Evolutionary conservation across 345 rosid genomes (phyloP), one percentile per base, ranked within the genome.

Genomic region (Rhizophora apiculata): DNA sequence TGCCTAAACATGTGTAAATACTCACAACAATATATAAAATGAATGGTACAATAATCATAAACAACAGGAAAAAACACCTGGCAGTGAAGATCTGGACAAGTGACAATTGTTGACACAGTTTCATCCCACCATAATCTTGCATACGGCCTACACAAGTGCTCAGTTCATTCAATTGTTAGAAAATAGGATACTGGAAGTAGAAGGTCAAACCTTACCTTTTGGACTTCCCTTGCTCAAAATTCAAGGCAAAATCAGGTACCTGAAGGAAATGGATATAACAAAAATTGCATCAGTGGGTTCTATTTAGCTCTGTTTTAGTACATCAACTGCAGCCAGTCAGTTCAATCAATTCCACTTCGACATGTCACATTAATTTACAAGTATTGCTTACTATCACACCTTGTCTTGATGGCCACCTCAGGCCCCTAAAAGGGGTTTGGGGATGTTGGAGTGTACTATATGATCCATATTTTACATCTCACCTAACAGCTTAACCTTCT

Each of bases 91-190:
- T 71, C 67, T 19, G 96, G 91, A 60, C 36, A 72, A 59, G 97
- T 91, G 56, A 91, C 69, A 21, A 94, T 81, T 7, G 97, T 94
- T 22, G 97, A 83, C 80, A 91, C 89, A 3, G 96, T 91, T 72
- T 94, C 97, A 62, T 94, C 98, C 97, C 98, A 94, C 97, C 98
- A 94, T 70, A 94, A 75, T 76, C 97, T 88, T 6, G 76, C 96
- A 80, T 85, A 94, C 18, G 97, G 96, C 69, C 98, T 94, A 80
- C 71, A 69, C 22, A 49, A 26, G 69, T 26, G 70, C 15, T 29
- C 21, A 24, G 16, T 15, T 36, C 26, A 53, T 24, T 5, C 16
- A 36, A 22, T 34, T 34, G 39, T 34, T 46, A 36, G 27, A 34
- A 32, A 32, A 15, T 27, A 34, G 3, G 39, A 18, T 27, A 67